These are phyloP conservation scores for Crithidia brevicula DNA, from an alignment of 208 protist species.

Conservation along the genomic window DNA sequence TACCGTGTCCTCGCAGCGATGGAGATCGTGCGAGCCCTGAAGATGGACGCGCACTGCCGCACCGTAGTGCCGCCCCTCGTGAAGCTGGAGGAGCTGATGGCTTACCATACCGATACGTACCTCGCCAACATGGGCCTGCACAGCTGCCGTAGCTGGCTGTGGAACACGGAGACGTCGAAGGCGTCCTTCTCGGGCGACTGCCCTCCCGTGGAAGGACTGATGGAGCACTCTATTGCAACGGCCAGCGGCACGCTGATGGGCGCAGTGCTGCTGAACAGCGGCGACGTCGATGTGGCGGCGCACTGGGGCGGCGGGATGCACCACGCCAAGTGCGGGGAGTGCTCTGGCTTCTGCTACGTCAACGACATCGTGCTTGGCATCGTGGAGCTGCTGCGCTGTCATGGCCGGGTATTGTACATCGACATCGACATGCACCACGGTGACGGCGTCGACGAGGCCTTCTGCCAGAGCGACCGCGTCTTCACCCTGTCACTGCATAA, in stretches of 20 bases:
- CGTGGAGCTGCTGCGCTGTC: constrained; percentile 98
- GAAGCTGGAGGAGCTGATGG: constrained; percentile 59
- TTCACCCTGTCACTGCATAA: constrained; percentile 99
- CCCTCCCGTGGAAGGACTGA: constrained; percentile 86
- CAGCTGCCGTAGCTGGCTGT: constrained; percentile 81
- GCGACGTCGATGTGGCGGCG: constrained; percentile 91
- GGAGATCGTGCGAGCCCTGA: constrained; percentile 74
- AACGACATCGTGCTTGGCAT: constrained; percentile 99
- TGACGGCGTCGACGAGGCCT: constrained; percentile 99
- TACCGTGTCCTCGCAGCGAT: constrained; percentile 84
- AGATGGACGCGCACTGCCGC: constrained; percentile 63
- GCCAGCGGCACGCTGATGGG: constrained; percentile 87
- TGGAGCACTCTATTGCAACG: constrained; percentile 87
- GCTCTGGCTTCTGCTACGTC: constrained; percentile 99
- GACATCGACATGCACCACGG: constrained; percentile 99
- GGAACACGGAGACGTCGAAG: constrained; percentile 83
- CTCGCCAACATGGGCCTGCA: constrained; percentile 87
- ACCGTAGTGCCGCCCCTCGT: constrained; percentile 82
- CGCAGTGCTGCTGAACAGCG: constrained; percentile 84
- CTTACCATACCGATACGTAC: constrained; percentile 79
- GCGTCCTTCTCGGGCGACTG: constrained; percentile 89
- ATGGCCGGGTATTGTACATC: constrained; percentile 98
- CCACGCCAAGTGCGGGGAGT: constrained; percentile 97
- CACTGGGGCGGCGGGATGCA: constrained; percentile 99
- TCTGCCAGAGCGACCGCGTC: constrained; percentile 99